Evolutionary conservation across 2,329 filamentous ascomycete species (phyloP), one percentile per base, ranked within the genome.

Genomic region (Botrytis aclada): DNA sequence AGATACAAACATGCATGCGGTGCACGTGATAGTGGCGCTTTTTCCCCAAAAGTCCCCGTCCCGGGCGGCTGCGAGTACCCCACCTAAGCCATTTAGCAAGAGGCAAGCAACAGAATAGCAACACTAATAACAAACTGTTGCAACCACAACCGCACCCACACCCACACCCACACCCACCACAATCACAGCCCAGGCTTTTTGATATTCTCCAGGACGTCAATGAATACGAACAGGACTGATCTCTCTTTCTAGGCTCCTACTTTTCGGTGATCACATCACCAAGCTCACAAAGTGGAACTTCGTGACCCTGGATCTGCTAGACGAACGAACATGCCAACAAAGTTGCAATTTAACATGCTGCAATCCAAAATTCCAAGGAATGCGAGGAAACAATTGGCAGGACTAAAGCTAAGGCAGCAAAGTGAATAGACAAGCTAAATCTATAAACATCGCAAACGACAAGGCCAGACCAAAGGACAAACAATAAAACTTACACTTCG

Each of bases 1-100:
- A 9, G 7, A 37, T 63, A 41, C 37, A 20, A 29, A 41, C 16
- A 41, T 29, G 18, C 25, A 41, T 67, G 16, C 8, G 54, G 22
- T 25, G 45, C 64, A 67, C 64, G 64, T 67, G 64, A 67, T 41
- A 67, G 64, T 54, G 64, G 45, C 45, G 45, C 39, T 51, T 20
- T 41, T 43, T 43, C 37, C 41, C 61, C 63, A 20, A 37, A 39
- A 39, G 32, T 54, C 47, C 45, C 64, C 64, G 64, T 56, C 20
- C 45, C 63, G 63, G 43, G 63, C 63, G 63, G 63, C 63, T 66
- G 45, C 47, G 45, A 66, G 8, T 37, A 12, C 29, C 18, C n/a
- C 20, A 65, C 22, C 61, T 41, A 25, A 29, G 51, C n/a, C 51
- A 56, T 56, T 61, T 25, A 62, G 60, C 22, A 63, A 63, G 60